Base-by-base conservation (phyloP, 1,139 yeast genomes). In the Lodderomyces parapsilosis region DNA sequence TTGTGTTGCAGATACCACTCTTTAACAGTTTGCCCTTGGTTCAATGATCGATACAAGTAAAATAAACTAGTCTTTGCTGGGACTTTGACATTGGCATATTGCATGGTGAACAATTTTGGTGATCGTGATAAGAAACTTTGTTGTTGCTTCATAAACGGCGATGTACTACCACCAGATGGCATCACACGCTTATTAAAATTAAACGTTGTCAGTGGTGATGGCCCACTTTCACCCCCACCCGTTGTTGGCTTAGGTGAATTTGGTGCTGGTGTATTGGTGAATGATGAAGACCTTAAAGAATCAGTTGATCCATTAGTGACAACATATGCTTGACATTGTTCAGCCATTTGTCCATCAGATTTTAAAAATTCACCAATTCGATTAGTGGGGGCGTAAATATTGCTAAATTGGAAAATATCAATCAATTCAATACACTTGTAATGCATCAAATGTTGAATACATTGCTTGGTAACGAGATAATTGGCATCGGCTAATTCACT, bases 391-490 rank as follows among this genome's bases (percentile, higher is more conserved):
- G 97, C 95, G 65, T 94, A 94, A 18, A 85, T 80, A 61, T 89
- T 93, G 39, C 83, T 71, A 61, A 90, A 94, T 57, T 91, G 97
- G 62, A 94, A 93, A 17, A 93, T 79, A 59, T 93, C 98, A 22
- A 87, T 73, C 14, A 91, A 75, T 17, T 85, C 81, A 28, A 93
- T 81, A 55, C 97, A 88, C 49, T 85, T 81, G 63, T 93, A 94
- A 63, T 91, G 95, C 71, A 91, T 78, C 43, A 94, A 70, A 64
- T 93, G 98, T 60, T 89, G 95, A 34, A 94, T 83, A 58, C 97
- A 91, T 57, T 87, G 91, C 43, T 83, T 81, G 4, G 96, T 89
- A 41, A 93, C 68, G 14, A 76, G 68, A 51, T 83, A 85, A 55
- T 90, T 94, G 20, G 96, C 86, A 53, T 87, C 82, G 1, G 97